phyloP scores from a whole-genome alignment of 176 grass and related monocot species.

The Tillandsia leiboldiana region DNA sequence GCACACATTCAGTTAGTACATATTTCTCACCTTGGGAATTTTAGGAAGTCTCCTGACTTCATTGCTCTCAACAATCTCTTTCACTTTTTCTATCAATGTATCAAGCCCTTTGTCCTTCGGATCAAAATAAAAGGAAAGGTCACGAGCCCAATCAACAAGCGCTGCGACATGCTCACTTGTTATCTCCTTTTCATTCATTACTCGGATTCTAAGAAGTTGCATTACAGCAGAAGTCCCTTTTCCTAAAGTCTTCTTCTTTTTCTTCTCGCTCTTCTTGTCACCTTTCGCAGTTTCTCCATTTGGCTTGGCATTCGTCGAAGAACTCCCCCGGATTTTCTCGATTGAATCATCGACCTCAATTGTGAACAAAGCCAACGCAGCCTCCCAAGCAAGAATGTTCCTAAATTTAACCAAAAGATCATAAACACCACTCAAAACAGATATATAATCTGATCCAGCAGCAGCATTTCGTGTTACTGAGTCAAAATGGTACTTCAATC shows the following conservation, averaged over 20 bases:
- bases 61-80: conserved; percentile 97
- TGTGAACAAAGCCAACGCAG: conserved; percentile 53
- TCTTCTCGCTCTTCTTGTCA: conserved; percentile 76
- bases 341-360: conserved; percentile 76
- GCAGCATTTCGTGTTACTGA: conserved; percentile 34
- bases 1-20: background rate
- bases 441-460: conserved; percentile 24
- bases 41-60: conserved; percentile 96
- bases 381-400: conserved; percentile 78
- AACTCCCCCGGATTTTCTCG: conserved; percentile 49
- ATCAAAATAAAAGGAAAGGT: conserved; percentile 53
- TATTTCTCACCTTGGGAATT: conserved; percentile 79
- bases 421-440: conserved; percentile 38
- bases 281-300: conserved; percentile 40
- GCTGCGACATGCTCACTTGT: conserved; percentile 24
- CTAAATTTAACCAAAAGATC: conserved; percentile 63
- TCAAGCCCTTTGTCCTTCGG: conserved; percentile 54
- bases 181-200: conserved; percentile 26
- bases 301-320: conserved; percentile 1
- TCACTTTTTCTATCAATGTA: conserved; percentile 53
- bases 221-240: conserved; percentile 67
- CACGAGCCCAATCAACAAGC: conserved; percentile 38
- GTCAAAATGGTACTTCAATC: conserved; percentile 33
- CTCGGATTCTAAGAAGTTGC: conserved; percentile 50
- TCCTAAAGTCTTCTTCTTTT: conserved; percentile 80